phyloP scores from a whole-genome alignment of 495 filamentous ascomycete species.

The Symbiotaphrina buchneri region DNA sequence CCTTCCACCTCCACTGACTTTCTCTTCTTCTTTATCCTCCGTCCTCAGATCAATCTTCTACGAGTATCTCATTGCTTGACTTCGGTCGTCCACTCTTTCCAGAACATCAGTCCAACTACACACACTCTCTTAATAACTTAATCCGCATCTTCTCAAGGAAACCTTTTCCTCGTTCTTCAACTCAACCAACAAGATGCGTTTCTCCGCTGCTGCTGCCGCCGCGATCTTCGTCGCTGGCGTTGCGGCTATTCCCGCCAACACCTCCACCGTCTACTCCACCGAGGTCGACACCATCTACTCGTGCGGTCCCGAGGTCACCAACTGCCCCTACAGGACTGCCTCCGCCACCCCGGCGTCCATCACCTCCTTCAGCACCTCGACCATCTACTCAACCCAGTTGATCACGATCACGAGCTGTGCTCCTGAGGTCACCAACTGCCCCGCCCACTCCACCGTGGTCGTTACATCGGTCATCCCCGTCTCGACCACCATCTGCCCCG shows the following conservation, averaged over 20 bases:
- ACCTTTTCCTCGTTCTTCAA: conserved; percentile 1
- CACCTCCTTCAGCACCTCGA: conserved; percentile 4
- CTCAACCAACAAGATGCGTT: conserved; percentile 5
- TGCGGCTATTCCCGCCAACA: background rate
- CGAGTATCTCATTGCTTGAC: conserved; percentile 1
- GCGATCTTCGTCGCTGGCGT: conserved; percentile 4
- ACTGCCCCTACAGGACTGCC: conserved; percentile 22
- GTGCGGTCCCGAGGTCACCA: conserved; percentile 22
- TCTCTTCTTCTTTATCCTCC: conserved; percentile 2
- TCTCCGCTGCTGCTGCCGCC: conserved; percentile 4
- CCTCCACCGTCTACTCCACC: conserved; percentile 5
- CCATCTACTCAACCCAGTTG: conserved; percentile 4
- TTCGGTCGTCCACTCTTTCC: conserved; percentile 8
- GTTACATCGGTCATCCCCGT: conserved; percentile 13
- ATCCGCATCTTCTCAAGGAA: background rate
- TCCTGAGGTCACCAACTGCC: conserved; percentile 5
- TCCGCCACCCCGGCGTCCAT: background rate
- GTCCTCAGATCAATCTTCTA: background rate
- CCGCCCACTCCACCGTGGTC: conserved; percentile 14
- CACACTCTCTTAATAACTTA: conserved; percentile 3
- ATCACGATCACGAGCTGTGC: conserved; percentile 7
- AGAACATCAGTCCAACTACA: conserved; percentile 4
- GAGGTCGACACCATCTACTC: conserved; percentile 7
- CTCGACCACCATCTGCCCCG: conserved; percentile 5
- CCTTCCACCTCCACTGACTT: background rate